Percentiles rank a stretch among this genome's conserved stretches.
phyloP scores from a whole-genome alignment of 2,329 filamentous ascomycete genomes.

The Cryphonectria parasitica region DNA sequence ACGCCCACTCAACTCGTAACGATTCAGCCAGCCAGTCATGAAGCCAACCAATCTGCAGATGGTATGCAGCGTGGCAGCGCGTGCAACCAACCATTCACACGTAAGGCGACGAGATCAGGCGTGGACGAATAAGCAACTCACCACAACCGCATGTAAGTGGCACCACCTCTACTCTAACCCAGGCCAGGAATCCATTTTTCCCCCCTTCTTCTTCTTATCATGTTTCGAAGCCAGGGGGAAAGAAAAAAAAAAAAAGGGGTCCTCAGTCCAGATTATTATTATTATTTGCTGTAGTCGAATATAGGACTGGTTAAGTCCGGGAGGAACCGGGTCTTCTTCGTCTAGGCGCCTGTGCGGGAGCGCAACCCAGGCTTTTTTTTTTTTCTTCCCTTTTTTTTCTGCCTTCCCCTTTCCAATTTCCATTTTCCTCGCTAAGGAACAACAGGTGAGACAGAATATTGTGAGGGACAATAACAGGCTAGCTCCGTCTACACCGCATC shows the following conservation, averaged over 20 bases:
- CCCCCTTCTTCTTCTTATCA: neutral
- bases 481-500: constrained; percentile 1
- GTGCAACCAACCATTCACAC: neutral
- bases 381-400: neutral
- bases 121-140: neutral
- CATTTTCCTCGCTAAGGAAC: neutral
- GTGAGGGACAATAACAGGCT: neutral
- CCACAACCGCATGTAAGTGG: neutral
- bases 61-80: neutral
- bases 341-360: neutral
- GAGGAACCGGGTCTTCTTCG: neutral
- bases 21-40: neutral
- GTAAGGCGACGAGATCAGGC: neutral
- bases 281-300: neutral
- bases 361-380: neutral
- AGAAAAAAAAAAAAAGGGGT: neutral
- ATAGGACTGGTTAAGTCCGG: neutral
- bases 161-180: neutral
- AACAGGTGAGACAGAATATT: neutral
- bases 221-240: neutral
- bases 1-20: neutral
- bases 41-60: neutral
- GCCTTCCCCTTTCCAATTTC: neutral
- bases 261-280: neutral
- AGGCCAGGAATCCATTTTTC: neutral